A percentile compares a stretch with the other conserved stretches of the same genome.
phyloP scores from a whole-genome alignment of 306 rosid genomes.

The Citrullus colocynthis region DNA sequence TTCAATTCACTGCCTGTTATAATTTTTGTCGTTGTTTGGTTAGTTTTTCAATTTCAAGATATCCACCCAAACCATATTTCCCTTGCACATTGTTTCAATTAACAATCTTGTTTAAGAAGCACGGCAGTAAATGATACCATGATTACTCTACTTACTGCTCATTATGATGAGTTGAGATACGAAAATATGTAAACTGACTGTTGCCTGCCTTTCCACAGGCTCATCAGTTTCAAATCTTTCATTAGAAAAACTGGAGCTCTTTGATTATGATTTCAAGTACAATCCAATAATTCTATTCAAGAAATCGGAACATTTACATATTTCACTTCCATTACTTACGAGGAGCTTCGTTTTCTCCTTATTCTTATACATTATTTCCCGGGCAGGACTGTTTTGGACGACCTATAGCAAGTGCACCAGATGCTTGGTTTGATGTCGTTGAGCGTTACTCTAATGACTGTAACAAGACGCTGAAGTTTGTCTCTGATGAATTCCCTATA shows the following conservation, averaged over 20 bases:
- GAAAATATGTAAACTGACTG: not conserved
- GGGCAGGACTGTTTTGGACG: slow-evolving; percentile 88
- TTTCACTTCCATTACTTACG: not conserved
- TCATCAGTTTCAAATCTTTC: not conserved
- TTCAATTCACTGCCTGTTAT: not conserved
- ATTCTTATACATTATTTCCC: not conserved
- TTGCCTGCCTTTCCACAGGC: not conserved
- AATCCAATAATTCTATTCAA: not conserved
- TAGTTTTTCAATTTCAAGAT: not conserved
- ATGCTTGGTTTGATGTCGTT: slow-evolving; percentile 95
- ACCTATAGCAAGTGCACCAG: slow-evolving; percentile 89
- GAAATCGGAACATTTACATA: not conserved
- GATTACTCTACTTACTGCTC: not conserved
- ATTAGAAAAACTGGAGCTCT: not conserved
- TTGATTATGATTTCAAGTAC: not conserved
- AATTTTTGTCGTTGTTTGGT: not conserved
- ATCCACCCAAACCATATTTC: not conserved
- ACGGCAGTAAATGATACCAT: not conserved
- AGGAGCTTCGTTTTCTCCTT: not conserved
- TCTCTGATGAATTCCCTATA: not conserved
- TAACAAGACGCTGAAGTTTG: slow-evolving; percentile 74
- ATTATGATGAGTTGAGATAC: not conserved
- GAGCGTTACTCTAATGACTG: slow-evolving; percentile 84
- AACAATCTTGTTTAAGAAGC: not conserved
- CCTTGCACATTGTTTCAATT: not conserved